phyloP scores from a whole-genome alignment of 148 eudicot genomes.

The Arctostaphylos glauca region DNA sequence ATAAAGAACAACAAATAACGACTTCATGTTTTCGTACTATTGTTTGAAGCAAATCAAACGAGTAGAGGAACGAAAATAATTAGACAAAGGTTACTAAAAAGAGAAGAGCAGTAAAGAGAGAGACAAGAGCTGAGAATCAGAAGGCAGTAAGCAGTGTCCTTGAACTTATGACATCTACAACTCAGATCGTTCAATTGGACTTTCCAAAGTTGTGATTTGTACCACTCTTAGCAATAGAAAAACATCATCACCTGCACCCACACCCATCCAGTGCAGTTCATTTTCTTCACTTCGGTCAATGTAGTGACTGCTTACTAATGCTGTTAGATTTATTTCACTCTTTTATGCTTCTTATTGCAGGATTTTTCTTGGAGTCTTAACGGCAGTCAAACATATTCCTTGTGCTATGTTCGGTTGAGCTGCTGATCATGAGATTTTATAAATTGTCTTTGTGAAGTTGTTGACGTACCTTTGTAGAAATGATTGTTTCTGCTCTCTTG shows the following conservation, averaged over 20 bases:
- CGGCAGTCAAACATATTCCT: background rate
- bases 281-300: background rate
- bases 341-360: slow-evolving; percentile 6
- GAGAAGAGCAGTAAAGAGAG: background rate
- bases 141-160: background rate
- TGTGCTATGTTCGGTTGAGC: slow-evolving; percentile 24
- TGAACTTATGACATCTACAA: background rate
- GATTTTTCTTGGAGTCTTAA: background rate
- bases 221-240: background rate
- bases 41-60: background rate
- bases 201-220: background rate
- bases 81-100: background rate
- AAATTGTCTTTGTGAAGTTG: slow-evolving; percentile 13
- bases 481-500: slow-evolving; percentile 74
- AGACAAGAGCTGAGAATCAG: background rate
- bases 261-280: background rate
- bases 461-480: slow-evolving; percentile 24
- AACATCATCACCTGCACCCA: background rate
- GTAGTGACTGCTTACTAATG: background rate
- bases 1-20: background rate
- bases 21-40: background rate
- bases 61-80: background rate
- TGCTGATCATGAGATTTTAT: slow-evolving; percentile 14
- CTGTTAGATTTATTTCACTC: background rate
- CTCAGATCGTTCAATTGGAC: background rate